A percentile compares a stretch with the other conserved stretches of the same genome.
Conservation (phyloP, 106 monocot species). For the Alisma plantagoaquatica region DNA sequence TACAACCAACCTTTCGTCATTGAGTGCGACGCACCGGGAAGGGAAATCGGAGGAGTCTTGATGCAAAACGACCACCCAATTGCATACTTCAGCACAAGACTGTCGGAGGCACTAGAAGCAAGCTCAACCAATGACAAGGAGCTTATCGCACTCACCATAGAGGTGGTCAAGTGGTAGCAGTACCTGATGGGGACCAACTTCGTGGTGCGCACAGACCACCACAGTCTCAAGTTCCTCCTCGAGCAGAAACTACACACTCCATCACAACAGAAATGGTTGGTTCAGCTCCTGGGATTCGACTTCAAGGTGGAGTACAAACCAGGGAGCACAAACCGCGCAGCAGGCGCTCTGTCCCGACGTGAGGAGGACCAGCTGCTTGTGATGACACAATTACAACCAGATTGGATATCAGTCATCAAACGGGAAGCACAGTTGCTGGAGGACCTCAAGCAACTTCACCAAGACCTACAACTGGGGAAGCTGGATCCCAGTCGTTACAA, state of each 20-base stretch:
- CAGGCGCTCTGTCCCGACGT: neutral
- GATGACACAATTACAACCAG: neutral
- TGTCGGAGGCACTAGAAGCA: no score
- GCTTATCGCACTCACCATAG: no score
- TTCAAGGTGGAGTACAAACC: neutral
- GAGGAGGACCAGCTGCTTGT: no score
- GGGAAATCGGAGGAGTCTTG: no score
- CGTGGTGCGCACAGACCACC: neutral
- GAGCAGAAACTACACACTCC: neutral
- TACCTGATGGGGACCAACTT: neutral
- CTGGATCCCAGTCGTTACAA: neutral
- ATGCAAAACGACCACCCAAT: no score
- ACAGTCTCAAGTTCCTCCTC: neutral
- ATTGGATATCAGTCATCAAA: neutral
- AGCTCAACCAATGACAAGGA: no score
- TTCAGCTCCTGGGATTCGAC: conserved; percentile 1
- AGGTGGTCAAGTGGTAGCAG: neutral
- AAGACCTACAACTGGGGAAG: no score
- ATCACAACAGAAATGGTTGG: neutral
- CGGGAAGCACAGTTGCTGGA: neutral
- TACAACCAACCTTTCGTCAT: no score
- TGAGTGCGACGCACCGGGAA: no score
- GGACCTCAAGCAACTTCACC: no score
- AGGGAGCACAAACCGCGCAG: neutral
- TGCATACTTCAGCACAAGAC: no score